These are phyloP conservation scores for Tritrichomonas foetus DNA, from an alignment of 208 protist genomes.

Conservation along the genomic window DNA sequence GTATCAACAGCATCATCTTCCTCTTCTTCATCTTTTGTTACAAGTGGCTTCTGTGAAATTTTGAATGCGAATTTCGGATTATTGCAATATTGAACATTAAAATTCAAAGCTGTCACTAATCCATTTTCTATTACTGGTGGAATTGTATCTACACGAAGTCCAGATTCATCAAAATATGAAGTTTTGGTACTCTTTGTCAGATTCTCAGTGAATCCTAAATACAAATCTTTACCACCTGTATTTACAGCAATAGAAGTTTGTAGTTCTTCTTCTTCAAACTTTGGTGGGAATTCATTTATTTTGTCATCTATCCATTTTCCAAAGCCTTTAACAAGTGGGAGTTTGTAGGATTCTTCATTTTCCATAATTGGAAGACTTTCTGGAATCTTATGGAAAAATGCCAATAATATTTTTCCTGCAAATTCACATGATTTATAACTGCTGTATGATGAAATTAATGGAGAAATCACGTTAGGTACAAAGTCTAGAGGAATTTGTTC, in stretches of 20 bases:
- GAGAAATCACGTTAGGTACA: not conserved
- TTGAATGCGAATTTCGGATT: not conserved
- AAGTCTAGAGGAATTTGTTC: not conserved
- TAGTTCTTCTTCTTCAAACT: too few species aligned
- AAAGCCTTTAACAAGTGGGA: not conserved
- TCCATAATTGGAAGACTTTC: not conserved
- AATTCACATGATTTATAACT: not conserved
- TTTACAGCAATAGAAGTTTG: not conserved
- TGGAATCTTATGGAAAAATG: not conserved
- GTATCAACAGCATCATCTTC: not conserved
- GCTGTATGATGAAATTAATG: not conserved
- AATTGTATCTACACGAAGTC: not conserved
- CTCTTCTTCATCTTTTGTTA: not conserved
- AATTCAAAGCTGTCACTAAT: not conserved
- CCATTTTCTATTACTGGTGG: not conserved
- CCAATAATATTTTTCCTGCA: constrained; percentile 12
- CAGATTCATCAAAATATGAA: constrained; percentile 1
- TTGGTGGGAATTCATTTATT: too few species aligned
- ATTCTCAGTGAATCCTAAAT: not conserved
- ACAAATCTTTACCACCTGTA: not conserved
- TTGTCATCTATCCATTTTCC: not conserved
- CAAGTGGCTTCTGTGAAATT: not conserved
- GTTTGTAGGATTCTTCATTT: not conserved
- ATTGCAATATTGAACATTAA: not conserved
- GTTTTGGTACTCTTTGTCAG: not conserved